These are phyloP conservation scores for Elsinoe perseae DNA, from an alignment of 2,329 filamentous ascomycete genomes.

Conservation along the genomic window DNA sequence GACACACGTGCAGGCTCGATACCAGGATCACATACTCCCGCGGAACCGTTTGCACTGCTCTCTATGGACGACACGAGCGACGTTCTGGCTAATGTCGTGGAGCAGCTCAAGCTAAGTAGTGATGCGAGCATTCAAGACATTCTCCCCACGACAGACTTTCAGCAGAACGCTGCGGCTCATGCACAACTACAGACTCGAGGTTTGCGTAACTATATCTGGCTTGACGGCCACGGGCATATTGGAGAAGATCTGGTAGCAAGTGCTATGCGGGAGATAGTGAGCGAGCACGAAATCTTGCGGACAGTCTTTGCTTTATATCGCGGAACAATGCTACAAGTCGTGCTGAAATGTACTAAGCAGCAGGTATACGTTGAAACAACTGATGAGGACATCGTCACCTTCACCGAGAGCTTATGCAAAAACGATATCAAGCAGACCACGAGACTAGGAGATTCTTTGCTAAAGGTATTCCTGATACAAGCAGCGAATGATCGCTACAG, in stretches of 20 bases:
- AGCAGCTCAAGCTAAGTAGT: no score
- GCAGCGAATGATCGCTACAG: slow-evolving; percentile 23
- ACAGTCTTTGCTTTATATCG: slow-evolving; percentile 44
- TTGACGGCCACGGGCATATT: slow-evolving; percentile 48
- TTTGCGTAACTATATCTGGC: slow-evolving; percentile 51
- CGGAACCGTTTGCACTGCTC: no score
- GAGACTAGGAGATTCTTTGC: slow-evolving; percentile 18
- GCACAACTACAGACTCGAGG: no score
- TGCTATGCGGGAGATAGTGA: slow-evolving; percentile 50
- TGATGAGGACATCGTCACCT: slow-evolving; percentile 13
- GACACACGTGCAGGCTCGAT: slow-evolving; percentile 17
- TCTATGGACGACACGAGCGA: no score
- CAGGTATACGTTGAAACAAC: slow-evolving; percentile 22
- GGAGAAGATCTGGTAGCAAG: slow-evolving; percentile 43
- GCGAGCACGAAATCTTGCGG: slow-evolving; percentile 43
- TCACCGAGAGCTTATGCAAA: slow-evolving; percentile 12
- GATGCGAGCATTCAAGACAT: no score
- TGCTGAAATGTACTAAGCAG: slow-evolving; percentile 33
- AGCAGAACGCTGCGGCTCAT: no score
- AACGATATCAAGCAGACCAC: slow-evolving; percentile 16
- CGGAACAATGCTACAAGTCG: slow-evolving; percentile 39
- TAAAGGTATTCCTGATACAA: slow-evolving; percentile 21
- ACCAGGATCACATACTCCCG: no score
- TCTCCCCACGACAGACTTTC: no score
- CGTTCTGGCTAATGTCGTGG: no score